phyloP scores from a whole-genome alignment of 2,329 filamentous ascomycete genomes.

The Monosporascus sp. region DNA sequence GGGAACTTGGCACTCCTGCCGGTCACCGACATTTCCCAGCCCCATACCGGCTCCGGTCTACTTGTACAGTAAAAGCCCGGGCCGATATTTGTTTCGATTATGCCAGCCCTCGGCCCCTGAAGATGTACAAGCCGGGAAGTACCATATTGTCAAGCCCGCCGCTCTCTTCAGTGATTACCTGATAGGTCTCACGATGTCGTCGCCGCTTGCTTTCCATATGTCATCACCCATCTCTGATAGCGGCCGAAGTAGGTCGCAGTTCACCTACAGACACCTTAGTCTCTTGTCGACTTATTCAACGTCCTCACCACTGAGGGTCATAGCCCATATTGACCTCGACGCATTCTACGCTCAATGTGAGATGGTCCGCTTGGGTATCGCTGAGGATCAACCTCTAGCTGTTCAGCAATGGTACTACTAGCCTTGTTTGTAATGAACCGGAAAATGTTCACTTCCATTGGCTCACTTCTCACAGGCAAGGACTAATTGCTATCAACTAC shows the following conservation, averaged over 20 bases:
- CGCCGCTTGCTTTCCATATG: slow-evolving; percentile 26
- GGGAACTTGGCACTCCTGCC: too few relatives aligned
- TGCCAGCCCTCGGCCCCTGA: not conserved
- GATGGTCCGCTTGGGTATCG: slow-evolving; percentile 74
- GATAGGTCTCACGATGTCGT: slow-evolving; percentile 22
- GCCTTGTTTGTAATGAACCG: slow-evolving; percentile 1
- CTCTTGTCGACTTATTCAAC: slow-evolving; percentile 68
- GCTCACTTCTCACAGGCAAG: slow-evolving; percentile 55
- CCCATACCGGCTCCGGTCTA: too few relatives aligned
- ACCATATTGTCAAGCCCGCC: not conserved
- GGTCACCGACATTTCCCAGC: too few relatives aligned
- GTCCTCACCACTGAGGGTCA: slow-evolving; percentile 74
- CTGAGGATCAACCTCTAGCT: slow-evolving; percentile 75
- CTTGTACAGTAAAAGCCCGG: too few relatives aligned
- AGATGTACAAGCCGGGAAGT: not conserved
- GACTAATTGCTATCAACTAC: slow-evolving; percentile 94
- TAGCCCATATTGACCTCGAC: slow-evolving; percentile 92
- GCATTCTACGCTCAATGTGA: slow-evolving; percentile 98
- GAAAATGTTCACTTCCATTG: not conserved
- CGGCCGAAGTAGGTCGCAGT: slow-evolving; percentile 55
- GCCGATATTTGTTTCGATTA: too few relatives aligned
- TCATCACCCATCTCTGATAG: slow-evolving; percentile 30
- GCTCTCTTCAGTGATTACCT: slow-evolving; percentile 6
- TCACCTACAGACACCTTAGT: slow-evolving; percentile 78
- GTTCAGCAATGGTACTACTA: slow-evolving; percentile 82